Conservation (phyloP, 495 filamentous ascomycete genomes). For the Neurospora sp. region DNA sequence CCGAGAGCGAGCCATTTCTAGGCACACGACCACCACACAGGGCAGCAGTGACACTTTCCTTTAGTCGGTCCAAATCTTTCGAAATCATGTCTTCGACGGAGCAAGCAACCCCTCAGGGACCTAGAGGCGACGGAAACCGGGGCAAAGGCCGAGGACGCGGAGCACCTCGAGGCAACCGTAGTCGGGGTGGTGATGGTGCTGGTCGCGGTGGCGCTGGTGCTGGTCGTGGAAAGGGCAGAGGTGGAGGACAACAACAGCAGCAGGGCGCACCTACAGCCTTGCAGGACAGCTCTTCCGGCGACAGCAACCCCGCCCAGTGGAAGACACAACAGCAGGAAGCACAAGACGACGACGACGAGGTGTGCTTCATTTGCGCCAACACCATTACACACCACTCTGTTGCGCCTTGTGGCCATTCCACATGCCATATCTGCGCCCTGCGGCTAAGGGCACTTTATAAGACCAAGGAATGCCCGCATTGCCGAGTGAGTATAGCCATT, state of each 20-base stretch:
- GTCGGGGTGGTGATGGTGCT: conserved; percentile 7
- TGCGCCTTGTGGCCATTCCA: conserved; percentile 87
- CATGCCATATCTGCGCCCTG: conserved; percentile 90
- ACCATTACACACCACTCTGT: conserved; percentile 74
- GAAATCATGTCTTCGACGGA: conserved; percentile 15
- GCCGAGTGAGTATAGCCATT: conserved; percentile 52
- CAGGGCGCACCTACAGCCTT: background rate
- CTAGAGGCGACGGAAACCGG: conserved; percentile 27
- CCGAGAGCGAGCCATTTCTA: background rate
- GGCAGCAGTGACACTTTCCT: background rate
- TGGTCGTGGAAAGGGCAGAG: conserved; percentile 11
- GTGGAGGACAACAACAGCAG: conserved; percentile 1
- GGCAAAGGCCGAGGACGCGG: conserved; percentile 28
- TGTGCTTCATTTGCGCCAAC: conserved; percentile 96
- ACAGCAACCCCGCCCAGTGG: background rate
- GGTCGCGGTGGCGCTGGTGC: conserved; percentile 3
- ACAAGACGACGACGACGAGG: conserved; percentile 53
- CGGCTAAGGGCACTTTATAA: conserved; percentile 89
- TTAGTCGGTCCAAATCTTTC: background rate
- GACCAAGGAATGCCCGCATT: conserved; percentile 89
- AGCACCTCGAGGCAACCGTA: conserved; percentile 9
- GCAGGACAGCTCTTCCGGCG: background rate
- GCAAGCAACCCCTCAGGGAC: conserved; percentile 6
- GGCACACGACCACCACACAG: background rate
- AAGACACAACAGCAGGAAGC: conserved; percentile 9